Evolutionary conservation across 1,139 yeast genomes (phyloP), one percentile per base, ranked within the genome.

Genomic region (Taiozyma sp.): DNA sequence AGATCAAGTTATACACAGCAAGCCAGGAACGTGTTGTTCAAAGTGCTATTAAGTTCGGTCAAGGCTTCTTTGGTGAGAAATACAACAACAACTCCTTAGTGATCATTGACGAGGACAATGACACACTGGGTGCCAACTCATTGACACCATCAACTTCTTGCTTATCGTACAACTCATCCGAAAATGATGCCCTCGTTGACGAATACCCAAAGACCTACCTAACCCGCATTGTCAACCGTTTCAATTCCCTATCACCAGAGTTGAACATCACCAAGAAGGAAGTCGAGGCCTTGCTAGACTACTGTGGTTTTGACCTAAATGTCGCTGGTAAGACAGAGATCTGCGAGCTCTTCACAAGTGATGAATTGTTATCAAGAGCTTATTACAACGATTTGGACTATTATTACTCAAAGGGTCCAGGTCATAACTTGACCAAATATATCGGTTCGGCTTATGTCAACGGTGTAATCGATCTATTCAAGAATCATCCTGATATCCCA

Each of bases 251-350:
- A 8, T 67, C 74, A 45, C 74, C 75, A 2, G 77, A 72, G 0
- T 68, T 73, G 44, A 62, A 71, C 54, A 51, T 73, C 10, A 68
- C 75, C 6, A 56, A 65, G 1, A 53, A 60, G 8, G 83, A 80
- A 55, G 71, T 80, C 34, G 59, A 60, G 56, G 65, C 47, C 58
- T 79, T 56, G 68, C 75, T 57, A 65, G 67, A 46, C 67, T 77
- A 67, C 44, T 81, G 84, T 65, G 82, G 81, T 3, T 82, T 70
- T 62, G 87, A 80, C 60, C 65, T 80, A 55, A 76, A 76, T 57
- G 77, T 72, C 16, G 67, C 67, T 38, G 85, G 84, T 4, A 54
- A 66, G 29, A 73, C 83, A 6, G 72, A 73, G 13, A 73, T 80
- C 53, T 79, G 86, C 63, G 69, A 72, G 41, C 67, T 80, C n/a